A percentile compares a stretch with the other conserved stretches of the same genome.
These are phyloP conservation scores for Ammopiptanthus mongolicus DNA, from an alignment of 306 rosid species.

Conservation along the genomic window DNA sequence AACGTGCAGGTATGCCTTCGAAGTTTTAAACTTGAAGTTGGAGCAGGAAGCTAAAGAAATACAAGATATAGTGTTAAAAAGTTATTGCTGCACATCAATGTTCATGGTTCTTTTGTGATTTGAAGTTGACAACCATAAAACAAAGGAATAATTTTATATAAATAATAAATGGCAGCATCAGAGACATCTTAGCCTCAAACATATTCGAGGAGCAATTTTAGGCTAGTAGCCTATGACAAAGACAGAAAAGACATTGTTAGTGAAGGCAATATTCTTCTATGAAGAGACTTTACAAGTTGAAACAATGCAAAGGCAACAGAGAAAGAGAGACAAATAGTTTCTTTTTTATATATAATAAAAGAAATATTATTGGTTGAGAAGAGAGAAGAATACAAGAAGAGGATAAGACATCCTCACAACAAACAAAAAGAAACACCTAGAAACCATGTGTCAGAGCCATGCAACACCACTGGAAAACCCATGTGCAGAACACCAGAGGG, in stretches of 20 bases:
- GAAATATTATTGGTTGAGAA: too few species aligned
- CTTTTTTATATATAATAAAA: background rate
- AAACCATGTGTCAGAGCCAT: too few species aligned
- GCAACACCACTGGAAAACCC: too few species aligned
- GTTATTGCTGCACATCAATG: background rate
- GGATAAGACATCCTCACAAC: too few species aligned
- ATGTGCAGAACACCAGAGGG: too few species aligned
- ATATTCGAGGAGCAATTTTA: background rate
- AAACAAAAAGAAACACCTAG: too few species aligned
- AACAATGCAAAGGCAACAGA: background rate
- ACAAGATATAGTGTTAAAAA: background rate
- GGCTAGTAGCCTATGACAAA: background rate
- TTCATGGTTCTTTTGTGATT: background rate
- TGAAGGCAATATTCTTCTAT: slow-evolving; percentile 5
- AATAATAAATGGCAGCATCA: background rate
- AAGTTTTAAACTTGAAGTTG: background rate
- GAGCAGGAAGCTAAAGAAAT: slow-evolving; percentile 4
- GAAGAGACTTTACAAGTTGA: background rate
- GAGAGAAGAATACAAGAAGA: too few species aligned
- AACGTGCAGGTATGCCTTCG: background rate
- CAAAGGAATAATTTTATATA: background rate
- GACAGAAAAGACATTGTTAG: background rate
- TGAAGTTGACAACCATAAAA: background rate
- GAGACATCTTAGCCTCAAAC: slow-evolving; percentile 6
- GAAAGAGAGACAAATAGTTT: background rate